phyloP scores from a whole-genome alignment of 139 green algal genomes.

The Zygnema cylindricum region DNA sequence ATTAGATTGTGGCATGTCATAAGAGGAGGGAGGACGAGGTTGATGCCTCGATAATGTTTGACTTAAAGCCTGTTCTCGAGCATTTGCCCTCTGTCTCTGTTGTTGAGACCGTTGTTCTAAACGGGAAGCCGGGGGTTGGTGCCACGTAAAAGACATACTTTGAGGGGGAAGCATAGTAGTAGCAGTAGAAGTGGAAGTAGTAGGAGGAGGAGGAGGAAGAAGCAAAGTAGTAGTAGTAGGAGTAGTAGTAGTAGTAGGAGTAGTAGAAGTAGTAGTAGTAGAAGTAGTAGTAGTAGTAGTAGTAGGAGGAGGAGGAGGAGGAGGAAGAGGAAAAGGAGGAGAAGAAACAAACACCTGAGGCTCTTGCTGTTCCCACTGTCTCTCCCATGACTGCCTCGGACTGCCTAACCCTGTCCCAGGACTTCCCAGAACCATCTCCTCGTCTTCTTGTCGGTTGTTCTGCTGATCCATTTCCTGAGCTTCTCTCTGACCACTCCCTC shows the following conservation, averaged over 20 bases:
- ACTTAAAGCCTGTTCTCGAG: neutral
- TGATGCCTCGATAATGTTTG: neutral
- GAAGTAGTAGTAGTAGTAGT: too few species aligned
- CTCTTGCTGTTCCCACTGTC: neutral
- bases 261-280: neutral
- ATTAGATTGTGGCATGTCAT: too few species aligned
- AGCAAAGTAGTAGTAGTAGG: neutral
- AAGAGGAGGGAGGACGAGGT: too few species aligned
- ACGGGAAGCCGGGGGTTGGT: neutral
- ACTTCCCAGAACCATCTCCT: neutral
- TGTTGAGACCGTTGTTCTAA: neutral
- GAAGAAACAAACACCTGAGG: neutral
- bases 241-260: neutral
- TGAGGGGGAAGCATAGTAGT: neutral
- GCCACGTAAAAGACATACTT: neutral
- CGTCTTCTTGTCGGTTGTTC: neutral
- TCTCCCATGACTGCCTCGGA: neutral
- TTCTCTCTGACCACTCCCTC: too few species aligned
- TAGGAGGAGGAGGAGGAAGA: neutral
- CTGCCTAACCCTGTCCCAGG: neutral
- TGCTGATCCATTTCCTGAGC: neutral
- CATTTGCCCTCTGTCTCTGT: neutral
- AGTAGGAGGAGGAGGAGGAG: neutral
- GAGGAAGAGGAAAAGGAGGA: neutral
- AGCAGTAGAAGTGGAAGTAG: too few species aligned